A percentile compares a stretch with the other conserved stretches of the same genome.
phyloP scores from a whole-genome alignment of 2,329 filamentous ascomycete genomes.

The Setomelanomma holmii region DNA sequence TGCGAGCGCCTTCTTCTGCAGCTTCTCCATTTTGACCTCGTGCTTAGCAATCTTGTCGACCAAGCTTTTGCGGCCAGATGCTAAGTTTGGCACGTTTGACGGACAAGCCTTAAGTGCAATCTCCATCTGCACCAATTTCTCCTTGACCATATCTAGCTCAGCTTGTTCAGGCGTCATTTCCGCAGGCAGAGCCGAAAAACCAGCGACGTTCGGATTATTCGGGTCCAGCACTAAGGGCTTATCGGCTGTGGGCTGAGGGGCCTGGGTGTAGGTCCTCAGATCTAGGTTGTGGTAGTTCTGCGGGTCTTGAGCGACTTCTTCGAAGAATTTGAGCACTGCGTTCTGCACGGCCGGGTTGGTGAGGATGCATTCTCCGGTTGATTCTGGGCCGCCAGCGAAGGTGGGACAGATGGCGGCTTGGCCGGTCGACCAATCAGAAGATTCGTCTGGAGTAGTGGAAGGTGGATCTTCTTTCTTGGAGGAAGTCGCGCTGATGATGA shows the following conservation, averaged over 20 bases:
- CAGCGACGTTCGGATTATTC: neutral
- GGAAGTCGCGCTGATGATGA: constrained; percentile 7
- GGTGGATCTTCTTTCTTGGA: neutral
- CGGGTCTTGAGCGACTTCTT: constrained; percentile 60
- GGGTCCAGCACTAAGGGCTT: constrained; percentile 21
- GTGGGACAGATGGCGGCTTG: constrained; percentile 50
- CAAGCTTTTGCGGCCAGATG: constrained; percentile 25
- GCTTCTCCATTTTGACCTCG: constrained; percentile 19
- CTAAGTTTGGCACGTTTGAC: constrained; percentile 14
- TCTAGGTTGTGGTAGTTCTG: constrained; percentile 43
- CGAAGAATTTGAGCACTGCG: constrained; percentile 67
- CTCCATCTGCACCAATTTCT: constrained; percentile 22
- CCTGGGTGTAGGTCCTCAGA: constrained; percentile 17
- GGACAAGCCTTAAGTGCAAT: constrained; percentile 28
- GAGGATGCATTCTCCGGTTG: constrained; percentile 69
- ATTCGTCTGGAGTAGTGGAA: neutral
- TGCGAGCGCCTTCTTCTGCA: constrained; percentile 23
- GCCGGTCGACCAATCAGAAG: constrained; percentile 15
- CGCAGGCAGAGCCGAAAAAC: constrained; percentile 3
- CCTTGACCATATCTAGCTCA: constrained; percentile 19
- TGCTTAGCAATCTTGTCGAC: constrained; percentile 24
- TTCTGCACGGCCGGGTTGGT: constrained; percentile 57
- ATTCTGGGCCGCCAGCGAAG: constrained; percentile 70
- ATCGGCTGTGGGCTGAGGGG: constrained; percentile 22
- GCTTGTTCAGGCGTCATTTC: constrained; percentile 29